Base-by-base conservation (phyloP, 495 filamentous ascomycete genomes). In the Bombardia bombarda region DNA sequence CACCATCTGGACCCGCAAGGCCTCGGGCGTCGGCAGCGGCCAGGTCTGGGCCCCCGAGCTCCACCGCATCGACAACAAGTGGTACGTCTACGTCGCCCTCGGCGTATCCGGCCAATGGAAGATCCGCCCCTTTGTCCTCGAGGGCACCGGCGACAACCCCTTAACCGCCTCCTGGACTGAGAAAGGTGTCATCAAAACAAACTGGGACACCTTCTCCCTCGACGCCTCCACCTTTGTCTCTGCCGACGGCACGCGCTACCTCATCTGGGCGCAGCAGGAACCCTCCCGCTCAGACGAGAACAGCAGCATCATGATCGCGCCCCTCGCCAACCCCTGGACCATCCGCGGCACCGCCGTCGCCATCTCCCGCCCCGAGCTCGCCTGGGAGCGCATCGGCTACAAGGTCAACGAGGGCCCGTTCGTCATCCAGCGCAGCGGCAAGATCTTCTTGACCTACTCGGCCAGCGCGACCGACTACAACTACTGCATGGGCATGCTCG, bases 31-130 rank as follows among this genome's bases (percentile, higher is more conserved):
- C 18, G 76, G 69, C 41, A 64, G 57, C 10, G 69, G 66, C 37
- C 74, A 77, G 45, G 72, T 78, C 26, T 79, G 74, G 75, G 74
- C 74, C 0, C 75, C 74, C 2, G 75, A 77, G 53, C 56, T 72
- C 3, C 72, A 76, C 43, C 63, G 65, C 38, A 63, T 77, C 26
- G 58, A 69, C 38, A 60, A 45, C 7, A 58, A 52, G 18, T 75
- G 72, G 70, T 73, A 73, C 52, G 62, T 76, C 37, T 65, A 66
- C 43, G 61, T 66, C 16, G 55, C 61, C 0, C 44, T 61, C 0
- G 63, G 63, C 1, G 55, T 52, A 1, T 26, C 43, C 14, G 45
- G 49, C 14, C 40, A 58, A 12, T 58, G 56, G 56, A 32, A 33
- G n/a, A 58, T 58, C 46, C 49, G 56, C 16, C 50, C 56, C 1